phyloP scores from a whole-genome alignment of 768 basidiomycete genomes.

The Panaeolus cyanescens region DNA sequence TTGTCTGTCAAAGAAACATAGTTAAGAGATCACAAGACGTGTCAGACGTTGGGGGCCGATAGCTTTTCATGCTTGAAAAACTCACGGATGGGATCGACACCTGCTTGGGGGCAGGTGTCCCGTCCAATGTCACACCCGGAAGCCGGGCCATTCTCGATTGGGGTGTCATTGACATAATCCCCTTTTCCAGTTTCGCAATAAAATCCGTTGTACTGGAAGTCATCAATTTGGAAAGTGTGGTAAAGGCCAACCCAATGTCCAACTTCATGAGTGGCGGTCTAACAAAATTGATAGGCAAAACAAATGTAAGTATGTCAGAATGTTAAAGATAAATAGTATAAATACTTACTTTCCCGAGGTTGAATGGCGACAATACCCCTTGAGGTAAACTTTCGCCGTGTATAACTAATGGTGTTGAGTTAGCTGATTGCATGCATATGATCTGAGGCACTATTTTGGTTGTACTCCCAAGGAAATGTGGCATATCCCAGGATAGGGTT shows the following conservation, averaged over 20 bases:
- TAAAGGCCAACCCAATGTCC: slow-evolving; percentile 52
- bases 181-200: slow-evolving; percentile 20
- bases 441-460: background rate
- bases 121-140: slow-evolving; percentile 27
- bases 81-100: slow-evolving; percentile 37
- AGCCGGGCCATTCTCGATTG: slow-evolving; percentile 34
- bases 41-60: no score
- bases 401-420: no score
- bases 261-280: slow-evolving; percentile 45
- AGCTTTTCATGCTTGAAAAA: no score
- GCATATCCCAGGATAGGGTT: slow-evolving; percentile 43
- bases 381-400: slow-evolving; percentile 31
- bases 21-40: background rate
- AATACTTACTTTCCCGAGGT: slow-evolving; percentile 15
- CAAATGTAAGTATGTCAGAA: slow-evolving; percentile 6
- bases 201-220: slow-evolving; percentile 18
- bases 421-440: background rate
- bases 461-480: slow-evolving; percentile 40
- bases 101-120: slow-evolving; percentile 25
- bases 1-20: slow-evolving; percentile 24
- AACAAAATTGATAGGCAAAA: no score
- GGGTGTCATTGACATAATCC: slow-evolving; percentile 41
- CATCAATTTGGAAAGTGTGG: slow-evolving; percentile 45
- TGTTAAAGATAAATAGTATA: background rate
- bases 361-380: slow-evolving; percentile 33